Evolutionary conservation across 306 rosid genomes (phyloP), one percentile per base, ranked within the genome.

Genomic region (Alnus glutinosa): DNA sequence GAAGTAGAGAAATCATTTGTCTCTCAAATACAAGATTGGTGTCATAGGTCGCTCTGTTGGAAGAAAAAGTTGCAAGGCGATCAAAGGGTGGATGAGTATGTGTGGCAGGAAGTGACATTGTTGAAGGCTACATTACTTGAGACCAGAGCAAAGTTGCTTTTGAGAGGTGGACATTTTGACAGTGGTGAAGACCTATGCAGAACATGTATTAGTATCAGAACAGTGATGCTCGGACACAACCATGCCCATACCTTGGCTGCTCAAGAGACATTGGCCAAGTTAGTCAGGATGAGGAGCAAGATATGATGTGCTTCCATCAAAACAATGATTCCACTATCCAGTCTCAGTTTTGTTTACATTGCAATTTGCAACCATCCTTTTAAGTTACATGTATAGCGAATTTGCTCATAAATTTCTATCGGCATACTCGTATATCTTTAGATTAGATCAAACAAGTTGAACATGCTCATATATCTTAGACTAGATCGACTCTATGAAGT

Each of bases 1-100:
- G 98, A 92, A 77, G 97, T 89, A 52, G 98, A 92, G 87, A 92
- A 92, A 69, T 89, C 98, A 0, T 94, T 94, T 32, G 97, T 94
- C 16, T 89, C 96, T 5, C 98, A 89, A 74, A 89, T 94, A 54
- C 97, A 92, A 85, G 94, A 94, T 46, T 90, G 91, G 97, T 92
- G 94, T 37, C 86, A 88, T 54, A 85, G 87, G 28, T 88, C 93
- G 34, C 85, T 92, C 6, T 94, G 97, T 69, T 94, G 98, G 98
- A 92, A 89, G 78, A 88, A 85, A 68, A 92, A 89, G 88, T 72
- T 86, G 77, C 90, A 89, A 74, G 78, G 91, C 51, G 71, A 83
- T 54, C 92, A 89, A 49, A 84, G 88, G 78, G 93, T 89, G 37
- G 97, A 94, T 58, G 97, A 92, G 51, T 92, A 87, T 55, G 97